Evolutionary conservation across 2,329 filamentous ascomycete genomes (phyloP), one percentile per base, ranked within the genome.

Genomic region (Colletotrichum magnum): DNA sequence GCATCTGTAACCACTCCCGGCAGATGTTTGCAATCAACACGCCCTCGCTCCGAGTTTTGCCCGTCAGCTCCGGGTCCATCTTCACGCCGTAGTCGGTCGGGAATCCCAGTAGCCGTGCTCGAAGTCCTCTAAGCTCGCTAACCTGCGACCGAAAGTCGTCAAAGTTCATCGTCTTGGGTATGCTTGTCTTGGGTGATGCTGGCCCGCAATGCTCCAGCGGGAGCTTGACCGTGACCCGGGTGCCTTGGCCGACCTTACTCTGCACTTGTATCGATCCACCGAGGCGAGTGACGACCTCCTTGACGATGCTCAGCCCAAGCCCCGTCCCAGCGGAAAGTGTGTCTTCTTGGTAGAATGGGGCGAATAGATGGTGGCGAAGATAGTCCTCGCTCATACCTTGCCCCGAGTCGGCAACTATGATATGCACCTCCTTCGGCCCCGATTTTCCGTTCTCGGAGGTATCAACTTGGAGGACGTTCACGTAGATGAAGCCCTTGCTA

Each of bases 321-420:
- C 91, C 91, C 0, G 88, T 88, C 0, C 91, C 91, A 0, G 87
- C 85, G 0, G 86, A 82, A 1, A 93, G 76, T 0, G 82, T 78
- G 56, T 92, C 85, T 73, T 93, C 91, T 70, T 93, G 91, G 0
- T 84, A 78, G 69, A 93, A 93, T 0, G 90, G 88, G 0, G 85
- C 88, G 74, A 90, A 93, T 0, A 93, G 77, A 15, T 85, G 84
- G 9, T 87, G 85, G 21, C 86, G 82, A 12, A 92, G 78, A 71
- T 89, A 93, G 10, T 91, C 87, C 6, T 87, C 81, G 0, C 86
- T 86, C 41, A 93, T 93, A 1, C 91, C 92, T 52, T 85, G 85
- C 1, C 91, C 92, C 0, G 91, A 90, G 72, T 93, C 91, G 0
- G 83, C 81, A 1, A 93, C 86, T 0, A 82, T 86, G 6, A 90